Percentiles rank a stretch among this genome's conserved stretches.
Evolutionary conservation across 768 basidiomycete genomes (phyloP).

Genomic region (Tulasnella sp.): DNA sequence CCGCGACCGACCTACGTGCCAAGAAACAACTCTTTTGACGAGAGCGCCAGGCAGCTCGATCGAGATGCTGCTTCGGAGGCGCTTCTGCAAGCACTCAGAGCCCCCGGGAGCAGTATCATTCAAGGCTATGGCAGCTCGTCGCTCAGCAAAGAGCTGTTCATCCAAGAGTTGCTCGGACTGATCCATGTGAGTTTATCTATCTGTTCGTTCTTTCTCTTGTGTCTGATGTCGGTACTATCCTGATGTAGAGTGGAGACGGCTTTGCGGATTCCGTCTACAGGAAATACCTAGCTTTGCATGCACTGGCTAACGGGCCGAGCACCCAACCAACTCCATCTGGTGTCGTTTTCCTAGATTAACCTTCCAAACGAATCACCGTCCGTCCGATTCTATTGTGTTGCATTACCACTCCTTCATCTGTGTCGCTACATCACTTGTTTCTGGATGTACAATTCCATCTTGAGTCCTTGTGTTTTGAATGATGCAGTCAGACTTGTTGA

Average conservation of each 20-base stretch:
- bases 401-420: neutral
- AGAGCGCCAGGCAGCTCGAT: neutral
- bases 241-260: neutral
- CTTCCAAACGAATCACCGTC: neutral
- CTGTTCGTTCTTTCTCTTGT: neutral
- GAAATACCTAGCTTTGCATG: neutral
- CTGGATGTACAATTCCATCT: neutral
- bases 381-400: neutral
- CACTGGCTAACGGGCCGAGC: neutral
- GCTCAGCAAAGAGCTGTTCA: slow-evolving; percentile 13
- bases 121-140: neutral
- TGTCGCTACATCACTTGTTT: neutral
- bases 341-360: neutral
- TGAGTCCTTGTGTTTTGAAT: neutral
- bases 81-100: neutral
- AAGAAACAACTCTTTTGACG: neutral
- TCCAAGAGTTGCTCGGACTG: slow-evolving; percentile 15
- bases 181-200: slow-evolving; percentile 8
- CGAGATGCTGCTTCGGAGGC: slow-evolving; percentile 6
- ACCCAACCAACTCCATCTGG: neutral
- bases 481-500: neutral
- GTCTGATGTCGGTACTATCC: neutral
- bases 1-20: slow-evolving; percentile 6
- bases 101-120: neutral
- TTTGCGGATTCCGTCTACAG: slow-evolving; percentile 11